phyloP scores from a whole-genome alignment of 2,329 filamentous ascomycete species.

The Bipolaris zeicola region DNA sequence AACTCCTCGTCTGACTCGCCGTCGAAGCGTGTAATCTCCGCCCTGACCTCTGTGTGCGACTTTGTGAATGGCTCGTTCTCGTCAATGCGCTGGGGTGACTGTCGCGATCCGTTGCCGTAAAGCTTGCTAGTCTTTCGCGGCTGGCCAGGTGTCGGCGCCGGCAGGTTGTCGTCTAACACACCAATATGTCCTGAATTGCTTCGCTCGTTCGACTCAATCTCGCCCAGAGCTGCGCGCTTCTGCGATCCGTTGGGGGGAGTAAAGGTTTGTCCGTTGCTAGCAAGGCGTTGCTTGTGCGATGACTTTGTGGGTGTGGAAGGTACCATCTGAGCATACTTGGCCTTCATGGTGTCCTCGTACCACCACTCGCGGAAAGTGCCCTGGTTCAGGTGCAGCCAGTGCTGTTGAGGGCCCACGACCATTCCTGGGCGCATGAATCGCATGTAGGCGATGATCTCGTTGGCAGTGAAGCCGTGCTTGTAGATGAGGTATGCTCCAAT shows the following conservation, averaged over 20 bases:
- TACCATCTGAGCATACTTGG: slow-evolving; percentile 71
- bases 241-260: slow-evolving; percentile 83
- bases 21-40: slow-evolving; percentile 62
- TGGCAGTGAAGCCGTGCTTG: slow-evolving; percentile 93
- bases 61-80: slow-evolving; percentile 58
- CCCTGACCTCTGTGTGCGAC: slow-evolving; percentile 64
- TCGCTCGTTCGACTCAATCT: slow-evolving; percentile 82
- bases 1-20: slow-evolving; percentile 81
- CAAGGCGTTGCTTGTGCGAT: slow-evolving; percentile 54
- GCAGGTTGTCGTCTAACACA: slow-evolving; percentile 87
- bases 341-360: slow-evolving; percentile 77
- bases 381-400: slow-evolving; percentile 98
- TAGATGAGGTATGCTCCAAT: slow-evolving; percentile 99
- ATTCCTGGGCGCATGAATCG: slow-evolving; percentile 98
- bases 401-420: slow-evolving; percentile 98
- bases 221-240: slow-evolving; percentile 84
- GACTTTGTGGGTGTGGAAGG: slow-evolving; percentile 64
- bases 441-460: slow-evolving; percentile 98
- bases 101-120: slow-evolving; percentile 62
- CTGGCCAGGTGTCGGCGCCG: slow-evolving; percentile 93
- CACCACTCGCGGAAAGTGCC: slow-evolving; percentile 98
- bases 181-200: slow-evolving; percentile 57
- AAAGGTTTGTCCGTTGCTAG: slow-evolving; percentile 72
- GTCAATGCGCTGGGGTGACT: slow-evolving; percentile 48
- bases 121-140: slow-evolving; percentile 84